Conservation (phyloP, 2,329 filamentous ascomycete species). For the Fusarium odoratissimum region DNA sequence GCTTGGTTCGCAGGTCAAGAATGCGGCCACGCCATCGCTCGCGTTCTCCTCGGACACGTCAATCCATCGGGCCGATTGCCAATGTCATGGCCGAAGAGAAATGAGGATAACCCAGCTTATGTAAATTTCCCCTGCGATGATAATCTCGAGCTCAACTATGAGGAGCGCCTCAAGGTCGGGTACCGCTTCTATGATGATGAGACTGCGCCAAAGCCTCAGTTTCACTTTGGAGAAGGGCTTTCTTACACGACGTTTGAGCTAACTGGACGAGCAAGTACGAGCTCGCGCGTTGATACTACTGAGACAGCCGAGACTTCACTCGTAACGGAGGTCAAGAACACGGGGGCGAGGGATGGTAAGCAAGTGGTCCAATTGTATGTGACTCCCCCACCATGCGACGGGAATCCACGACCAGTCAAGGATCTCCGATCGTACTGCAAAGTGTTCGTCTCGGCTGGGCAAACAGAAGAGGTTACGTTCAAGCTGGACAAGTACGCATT, state of each 20-base stretch:
- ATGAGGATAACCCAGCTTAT: conserved; percentile 4
- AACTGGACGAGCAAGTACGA: fast-evolving
- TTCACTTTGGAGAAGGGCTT: background rate
- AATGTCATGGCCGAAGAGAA: conserved; percentile 2
- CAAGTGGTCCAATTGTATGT: conserved; percentile 1
- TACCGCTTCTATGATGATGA: conserved; percentile 3
- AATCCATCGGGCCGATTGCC: background rate
- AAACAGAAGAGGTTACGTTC: background rate
- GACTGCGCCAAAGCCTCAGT: background rate
- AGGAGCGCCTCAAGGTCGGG: conserved; percentile 5
- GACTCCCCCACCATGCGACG: background rate
- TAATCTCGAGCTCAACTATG: background rate
- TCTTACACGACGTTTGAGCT: conserved; percentile 7
- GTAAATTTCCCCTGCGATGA: conserved; percentile 3
- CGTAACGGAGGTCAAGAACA: background rate
- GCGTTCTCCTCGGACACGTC: background rate
- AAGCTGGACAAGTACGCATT: conserved; percentile 9
- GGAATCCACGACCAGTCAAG: background rate
- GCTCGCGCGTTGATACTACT: fast-evolving
- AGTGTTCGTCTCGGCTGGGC: fast-evolving
- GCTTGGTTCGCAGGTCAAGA: conserved; percentile 5
- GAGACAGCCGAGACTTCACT: background rate
- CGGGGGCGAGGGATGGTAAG: background rate
- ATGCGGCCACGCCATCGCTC: background rate
- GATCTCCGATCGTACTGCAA: conserved; percentile 3